A percentile compares a stretch with the other conserved stretches of the same genome.
phyloP scores from a whole-genome alignment of 1,284 basidiomycete genomes.

The Chondrostereum purpureum region DNA sequence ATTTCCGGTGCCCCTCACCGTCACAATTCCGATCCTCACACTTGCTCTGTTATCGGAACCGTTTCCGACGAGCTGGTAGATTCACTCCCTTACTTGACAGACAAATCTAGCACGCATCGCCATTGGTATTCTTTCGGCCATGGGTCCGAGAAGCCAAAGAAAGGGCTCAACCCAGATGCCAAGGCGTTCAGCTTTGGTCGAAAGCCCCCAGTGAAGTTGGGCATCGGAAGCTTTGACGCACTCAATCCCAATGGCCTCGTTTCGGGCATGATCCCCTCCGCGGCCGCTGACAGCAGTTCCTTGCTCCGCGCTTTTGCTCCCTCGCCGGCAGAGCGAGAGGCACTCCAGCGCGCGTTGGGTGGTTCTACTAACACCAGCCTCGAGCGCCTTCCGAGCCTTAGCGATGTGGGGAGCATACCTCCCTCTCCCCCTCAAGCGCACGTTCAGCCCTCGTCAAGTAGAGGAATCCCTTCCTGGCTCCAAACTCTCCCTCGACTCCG shows the following conservation, averaged over 20 bases:
- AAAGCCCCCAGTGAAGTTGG: slow-evolving; percentile 18
- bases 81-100: slow-evolving; percentile 13
- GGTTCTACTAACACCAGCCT: slow-evolving; percentile 64
- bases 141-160: slow-evolving; percentile 44
- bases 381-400: slow-evolving; percentile 66
- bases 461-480: slow-evolving; percentile 46
- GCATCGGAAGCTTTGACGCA: slow-evolving; percentile 34
- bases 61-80: slow-evolving; percentile 13
- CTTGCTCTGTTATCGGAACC: not conserved
- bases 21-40: slow-evolving; percentile 34
- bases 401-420: slow-evolving; percentile 61
- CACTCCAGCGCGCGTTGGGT: slow-evolving; percentile 61
- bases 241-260: slow-evolving; percentile 51
- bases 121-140: slow-evolving; percentile 42
- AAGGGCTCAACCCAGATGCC: slow-evolving; percentile 76
- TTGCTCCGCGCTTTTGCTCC: slow-evolving; percentile 75
- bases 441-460: slow-evolving; percentile 17
- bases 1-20: slow-evolving; percentile 28
- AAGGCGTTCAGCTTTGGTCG: slow-evolving; percentile 66
- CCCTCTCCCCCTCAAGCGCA: slow-evolving; percentile 49
- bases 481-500: slow-evolving; percentile 44
- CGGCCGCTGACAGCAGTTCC: slow-evolving; percentile 36
- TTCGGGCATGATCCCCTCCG: slow-evolving; percentile 29
- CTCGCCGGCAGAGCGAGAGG: slow-evolving; percentile 76
- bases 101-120: slow-evolving; percentile 27